Evolutionary conservation across 1,139 yeast species (phyloP), one percentile per base, ranked within the genome.

Genomic region (Hyphopichia khmerensis): DNA sequence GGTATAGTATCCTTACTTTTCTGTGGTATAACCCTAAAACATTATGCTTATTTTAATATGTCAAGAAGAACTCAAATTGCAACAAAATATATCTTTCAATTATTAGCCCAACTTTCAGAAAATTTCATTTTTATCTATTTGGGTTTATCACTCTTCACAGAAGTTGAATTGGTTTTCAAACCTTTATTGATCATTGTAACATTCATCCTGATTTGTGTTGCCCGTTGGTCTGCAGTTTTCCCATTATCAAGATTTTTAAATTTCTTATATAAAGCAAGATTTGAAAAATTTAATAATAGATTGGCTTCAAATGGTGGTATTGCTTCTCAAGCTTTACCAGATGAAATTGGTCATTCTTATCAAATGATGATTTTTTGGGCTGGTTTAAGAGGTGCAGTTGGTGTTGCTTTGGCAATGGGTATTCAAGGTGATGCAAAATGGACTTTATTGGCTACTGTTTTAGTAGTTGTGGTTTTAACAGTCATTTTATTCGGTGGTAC

Each of bases 301-400:
- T 53, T 54, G 17, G 67, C 69, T 18, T 48, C 69, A 39, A 60
- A 62, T 40, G 77, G 75, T 21, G 76, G 75, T 14, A 63, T 74
- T 32, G 55, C 72, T 1, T 56, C 64, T 6, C 66, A 69, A 31
- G 60, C 77, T 5, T 66, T 74, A n/a, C 86, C 87, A 1, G 97
- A 91, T 54, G 98, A 91, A 65, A 90, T 95, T 46, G 93, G 96
- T 18, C 95, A 89, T 54, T 89, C 87, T 46, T 95, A 95, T 63
- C 99, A 95, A 66, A 89, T 91, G 89, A 93, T 95, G 99, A 88
- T 95, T 38, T 95, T 95, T 64, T 95, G 99, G 99, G 99, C 99
- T 1, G 99, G 99, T 5, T 73, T 95, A 46, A 77, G 99, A 58
- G 99, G 99, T 46, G 99, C 99, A 1, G 99, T 95, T 30, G 99